Evolutionary conservation across 1,284 basidiomycete species (phyloP).

Genomic region (Porodaedalea pini): DNA sequence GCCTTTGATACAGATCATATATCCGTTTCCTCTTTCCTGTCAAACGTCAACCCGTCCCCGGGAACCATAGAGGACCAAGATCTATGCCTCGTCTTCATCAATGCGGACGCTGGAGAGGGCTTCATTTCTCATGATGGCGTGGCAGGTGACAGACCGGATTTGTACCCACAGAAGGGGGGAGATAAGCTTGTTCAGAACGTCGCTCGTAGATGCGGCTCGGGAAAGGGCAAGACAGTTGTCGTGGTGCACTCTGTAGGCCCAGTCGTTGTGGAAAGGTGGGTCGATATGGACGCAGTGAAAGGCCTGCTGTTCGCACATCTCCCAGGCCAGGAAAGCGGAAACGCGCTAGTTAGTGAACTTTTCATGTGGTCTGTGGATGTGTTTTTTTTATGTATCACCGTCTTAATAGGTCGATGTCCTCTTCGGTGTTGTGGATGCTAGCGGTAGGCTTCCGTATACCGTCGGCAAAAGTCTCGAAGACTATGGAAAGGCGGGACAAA

Average conservation of each 20-base stretch:
- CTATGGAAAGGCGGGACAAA: conserved; percentile 40
- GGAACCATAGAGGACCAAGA: conserved; percentile 24
- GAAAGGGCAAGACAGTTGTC: conserved; percentile 45
- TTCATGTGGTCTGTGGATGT: not conserved
- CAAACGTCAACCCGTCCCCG: conserved; percentile 7
- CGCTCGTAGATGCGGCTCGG: conserved; percentile 26
- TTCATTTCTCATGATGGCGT: conserved; percentile 55
- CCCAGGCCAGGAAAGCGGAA: conserved; percentile 62
- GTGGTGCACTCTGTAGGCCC: conserved; percentile 48
- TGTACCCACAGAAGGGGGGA: conserved; percentile 46
- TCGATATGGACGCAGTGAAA: conserved; percentile 45
- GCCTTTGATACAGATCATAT: conserved; percentile 8
- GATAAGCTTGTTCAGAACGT: conserved; percentile 33
- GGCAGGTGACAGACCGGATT: conserved; percentile 42
- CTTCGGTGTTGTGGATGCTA: conserved; percentile 49
- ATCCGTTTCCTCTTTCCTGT: conserved; percentile 7
- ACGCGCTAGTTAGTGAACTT: conserved; percentile 36
- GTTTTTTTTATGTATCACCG: not conserved
- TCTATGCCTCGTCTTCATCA: conserved; percentile 39
- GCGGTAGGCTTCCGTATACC: conserved; percentile 53
- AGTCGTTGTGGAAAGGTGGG: conserved; percentile 43
- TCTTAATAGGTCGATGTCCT: conserved; percentile 39
- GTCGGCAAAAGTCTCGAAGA: conserved; percentile 50
- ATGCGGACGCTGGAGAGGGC: conserved; percentile 41
- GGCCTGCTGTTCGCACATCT: conserved; percentile 47